A percentile compares a stretch with the other conserved stretches of the same genome.
phyloP scores from a whole-genome alignment of 2,329 filamentous ascomycete species.

The Cladosporium sp. region DNA sequence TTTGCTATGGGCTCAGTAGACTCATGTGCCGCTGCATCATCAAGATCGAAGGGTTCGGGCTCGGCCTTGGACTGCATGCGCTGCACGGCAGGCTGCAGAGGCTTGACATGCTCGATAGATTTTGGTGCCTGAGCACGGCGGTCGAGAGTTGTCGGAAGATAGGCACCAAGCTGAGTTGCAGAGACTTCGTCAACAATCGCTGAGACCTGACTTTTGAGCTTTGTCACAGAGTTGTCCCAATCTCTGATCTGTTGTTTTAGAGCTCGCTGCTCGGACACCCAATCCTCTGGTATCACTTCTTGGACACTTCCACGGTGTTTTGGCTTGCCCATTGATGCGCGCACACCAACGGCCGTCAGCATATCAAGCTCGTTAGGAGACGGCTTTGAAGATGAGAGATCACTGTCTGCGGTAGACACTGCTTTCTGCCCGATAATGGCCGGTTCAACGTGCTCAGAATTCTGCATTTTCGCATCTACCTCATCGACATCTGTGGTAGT shows the following conservation, averaged over 20 bases:
- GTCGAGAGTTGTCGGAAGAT: conserved; percentile 3
- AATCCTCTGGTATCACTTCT: background rate
- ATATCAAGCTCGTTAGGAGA: conserved; percentile 34
- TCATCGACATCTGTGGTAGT: background rate
- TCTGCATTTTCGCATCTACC: background rate
- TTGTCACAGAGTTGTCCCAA: conserved; percentile 8
- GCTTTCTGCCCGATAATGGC: background rate
- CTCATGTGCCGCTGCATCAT: conserved; percentile 30
- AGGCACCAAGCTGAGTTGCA: background rate
- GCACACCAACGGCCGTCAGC: conserved; percentile 39
- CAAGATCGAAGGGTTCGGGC: conserved; percentile 17
- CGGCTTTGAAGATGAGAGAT: background rate
- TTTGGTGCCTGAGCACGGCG: background rate
- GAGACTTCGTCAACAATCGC: conserved; percentile 5
- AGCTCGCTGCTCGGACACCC: conserved; percentile 3
- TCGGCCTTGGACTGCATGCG: conserved; percentile 26
- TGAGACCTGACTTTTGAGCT: background rate
- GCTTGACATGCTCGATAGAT: background rate
- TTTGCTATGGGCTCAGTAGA: conserved; percentile 23
- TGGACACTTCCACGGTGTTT: background rate
- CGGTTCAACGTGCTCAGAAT: background rate
- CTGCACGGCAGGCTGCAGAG: conserved; percentile 23
- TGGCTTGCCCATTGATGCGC: conserved; percentile 39
- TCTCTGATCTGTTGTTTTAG: conserved; percentile 11
- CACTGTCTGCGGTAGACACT: background rate